Evolutionary conservation across 129 eudicot genomes (phyloP), one percentile per base, ranked within the genome.

Genomic region (Pseudognaphalium luteoalbum): DNA sequence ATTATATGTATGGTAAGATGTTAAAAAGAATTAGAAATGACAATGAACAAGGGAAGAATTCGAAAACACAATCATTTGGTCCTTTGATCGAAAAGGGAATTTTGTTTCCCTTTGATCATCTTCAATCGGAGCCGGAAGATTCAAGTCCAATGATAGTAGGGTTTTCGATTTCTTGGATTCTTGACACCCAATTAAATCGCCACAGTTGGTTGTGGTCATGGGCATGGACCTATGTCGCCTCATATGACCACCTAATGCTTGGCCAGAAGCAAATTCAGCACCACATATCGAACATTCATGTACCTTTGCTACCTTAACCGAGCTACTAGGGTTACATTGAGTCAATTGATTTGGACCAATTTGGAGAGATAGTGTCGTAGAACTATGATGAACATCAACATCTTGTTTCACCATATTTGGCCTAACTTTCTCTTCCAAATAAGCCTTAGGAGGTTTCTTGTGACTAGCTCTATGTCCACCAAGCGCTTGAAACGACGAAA

Each of bases 391-490:
- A 73, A 19, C 41, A 50, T 64, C 50, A 34, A 33, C 35, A 64
- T 70, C 78, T 69, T 76, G 77, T n/a, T 44, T 62, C 76, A 62
- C 56, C 30, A 63, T 61, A 20, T 69, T 81, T 28, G 76, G 54
- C 58, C 51, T 70, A 60, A 29, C 72, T 15, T 81, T 76, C 0
- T 79, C 75, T 6, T 85, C 88, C 35, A 52, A 4, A 28, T 41
- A 32, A n/a, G 77, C 29, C 62, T 86, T 89, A 3, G 90, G 88
- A 10, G 92, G 95, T 70, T 86, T 90, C 86, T 86, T 93, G 74
- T 93, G 98, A 72, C 98, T 90, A 0, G 98, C 98, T 68, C 98
- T 71, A 77, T 93, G 98, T 33, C 98, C 98, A 5, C 98, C 98
- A 7, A 93, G 89, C 0, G 98, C 98, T 82, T 93, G 98, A 68